Evolutionary conservation across 495 filamentous ascomycete species (phyloP).

Genomic region (Cenococcum geophilum): DNA sequence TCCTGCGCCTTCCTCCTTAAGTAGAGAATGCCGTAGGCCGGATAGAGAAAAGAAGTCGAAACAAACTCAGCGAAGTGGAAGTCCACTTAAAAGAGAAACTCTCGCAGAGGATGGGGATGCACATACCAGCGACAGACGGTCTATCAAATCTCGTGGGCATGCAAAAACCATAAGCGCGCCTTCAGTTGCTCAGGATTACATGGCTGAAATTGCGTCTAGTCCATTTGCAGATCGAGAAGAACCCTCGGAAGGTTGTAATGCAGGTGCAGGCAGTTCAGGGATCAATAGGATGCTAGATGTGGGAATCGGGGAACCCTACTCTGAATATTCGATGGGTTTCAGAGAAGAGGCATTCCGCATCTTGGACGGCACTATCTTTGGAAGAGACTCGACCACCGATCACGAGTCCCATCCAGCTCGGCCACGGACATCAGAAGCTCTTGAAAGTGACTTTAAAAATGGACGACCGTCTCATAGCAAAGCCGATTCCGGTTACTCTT

Average conservation of each 20-base stretch:
- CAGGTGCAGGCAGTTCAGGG: background rate
- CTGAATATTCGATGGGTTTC: slow-evolving; percentile 10
- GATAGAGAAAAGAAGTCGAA: slow-evolving; percentile 5
- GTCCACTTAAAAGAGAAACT: slow-evolving; percentile 19
- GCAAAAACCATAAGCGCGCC: slow-evolving; percentile 23
- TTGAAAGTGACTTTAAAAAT: background rate
- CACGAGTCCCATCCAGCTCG: background rate
- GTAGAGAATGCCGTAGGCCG: background rate
- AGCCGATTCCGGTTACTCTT: slow-evolving; percentile 32
- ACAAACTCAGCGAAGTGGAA: slow-evolving; percentile 8
- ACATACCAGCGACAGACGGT: background rate
- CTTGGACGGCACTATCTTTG: slow-evolving; percentile 28
- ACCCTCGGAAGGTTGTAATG: background rate
- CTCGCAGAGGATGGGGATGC: background rate
- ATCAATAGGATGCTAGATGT: slow-evolving; percentile 11
- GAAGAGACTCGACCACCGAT: slow-evolving; percentile 1
- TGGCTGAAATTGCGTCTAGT: slow-evolving; percentile 22
- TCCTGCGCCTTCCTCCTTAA: slow-evolving; percentile 11
- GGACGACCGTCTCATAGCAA: slow-evolving; percentile 23
- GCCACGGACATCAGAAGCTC: background rate
- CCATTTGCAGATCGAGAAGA: slow-evolving; percentile 10
- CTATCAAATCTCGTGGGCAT: slow-evolving; percentile 4
- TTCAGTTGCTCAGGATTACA: slow-evolving; percentile 24
- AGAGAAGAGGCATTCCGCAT: slow-evolving; percentile 27
- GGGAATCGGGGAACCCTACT: slow-evolving; percentile 9